phyloP scores from a whole-genome alignment of 2,329 filamentous ascomycete species.

The Fusarium virguliforme region DNA sequence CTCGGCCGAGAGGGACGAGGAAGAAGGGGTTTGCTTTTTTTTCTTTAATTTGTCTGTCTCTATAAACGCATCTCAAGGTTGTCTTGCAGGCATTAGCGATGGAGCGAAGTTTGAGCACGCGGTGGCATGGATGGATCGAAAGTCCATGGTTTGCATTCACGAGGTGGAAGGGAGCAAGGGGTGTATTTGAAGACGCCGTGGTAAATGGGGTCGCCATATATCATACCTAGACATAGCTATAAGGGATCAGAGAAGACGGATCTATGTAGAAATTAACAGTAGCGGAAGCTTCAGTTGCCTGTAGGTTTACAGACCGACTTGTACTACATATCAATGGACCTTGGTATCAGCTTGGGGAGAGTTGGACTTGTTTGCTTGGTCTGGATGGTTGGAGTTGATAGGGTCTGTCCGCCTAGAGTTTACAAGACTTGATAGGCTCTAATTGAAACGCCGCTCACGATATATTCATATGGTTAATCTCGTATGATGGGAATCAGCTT shows the following conservation, averaged over 20 bases:
- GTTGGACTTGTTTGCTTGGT: not conserved
- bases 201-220: conserved; percentile 24
- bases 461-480: not conserved
- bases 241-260: conserved; percentile 19
- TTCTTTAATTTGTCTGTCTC: conserved; percentile 47
- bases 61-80: conserved; percentile 51
- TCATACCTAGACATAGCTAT: conserved; percentile 23
- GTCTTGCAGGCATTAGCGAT: conserved; percentile 49
- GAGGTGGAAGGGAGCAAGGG: not conserved
- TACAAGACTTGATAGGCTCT: not conserved
- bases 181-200: conserved; percentile 17
- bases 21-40: conserved; percentile 41
- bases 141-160: conserved; percentile 35
- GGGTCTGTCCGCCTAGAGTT: not conserved
- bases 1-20: conserved; percentile 34
- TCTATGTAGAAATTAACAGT: conserved; percentile 27
- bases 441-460: conserved; percentile 4
- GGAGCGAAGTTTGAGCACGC: conserved; percentile 41
- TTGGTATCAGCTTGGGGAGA: not conserved
- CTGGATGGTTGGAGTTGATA: not conserved
- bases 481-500: too few species aligned
- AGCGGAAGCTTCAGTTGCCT: conserved; percentile 6
- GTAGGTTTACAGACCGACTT: conserved; percentile 9
- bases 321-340: not conserved
- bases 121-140: conserved; percentile 29